A percentile compares a stretch with the other conserved stretches of the same genome.
These are phyloP conservation scores for Striga asiatica DNA, from an alignment of 257 asterid species.

Conservation along the genomic window DNA sequence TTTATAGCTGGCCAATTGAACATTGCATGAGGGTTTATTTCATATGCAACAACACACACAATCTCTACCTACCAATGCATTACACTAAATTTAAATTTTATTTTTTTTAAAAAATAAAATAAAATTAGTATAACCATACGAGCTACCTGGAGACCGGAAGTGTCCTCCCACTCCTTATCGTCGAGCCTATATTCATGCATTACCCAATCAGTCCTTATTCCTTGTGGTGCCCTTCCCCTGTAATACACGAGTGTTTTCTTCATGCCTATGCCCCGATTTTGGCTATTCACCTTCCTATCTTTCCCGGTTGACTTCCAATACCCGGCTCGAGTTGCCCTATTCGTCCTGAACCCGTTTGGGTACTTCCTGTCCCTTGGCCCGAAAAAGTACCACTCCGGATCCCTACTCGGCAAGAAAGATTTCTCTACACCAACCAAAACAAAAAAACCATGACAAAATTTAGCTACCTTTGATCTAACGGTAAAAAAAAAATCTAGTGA, in stretches of 20 bases:
- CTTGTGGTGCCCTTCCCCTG: conserved; percentile 91
- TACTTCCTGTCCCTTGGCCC: conserved; percentile 96
- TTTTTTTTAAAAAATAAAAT: not conserved
- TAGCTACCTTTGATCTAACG: no score
- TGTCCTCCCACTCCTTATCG: conserved; percentile 64
- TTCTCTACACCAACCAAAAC: conserved; percentile 45
- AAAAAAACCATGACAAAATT: not conserved
- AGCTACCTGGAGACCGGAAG: conserved; percentile 82
- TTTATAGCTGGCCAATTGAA: no score
- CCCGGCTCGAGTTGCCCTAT: conserved; percentile 86
- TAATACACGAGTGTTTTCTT: conserved; percentile 89
- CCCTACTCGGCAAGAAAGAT: conserved; percentile 87
- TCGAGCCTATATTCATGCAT: conserved; percentile 94
- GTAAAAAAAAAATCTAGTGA: no score
- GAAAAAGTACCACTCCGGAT: conserved; percentile 95
- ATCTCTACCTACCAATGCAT: no score
- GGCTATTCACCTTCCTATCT: conserved; percentile 65
- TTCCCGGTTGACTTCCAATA: conserved; percentile 97
- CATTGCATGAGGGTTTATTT: no score
- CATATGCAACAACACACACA: no score
- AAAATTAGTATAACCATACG: conserved; percentile 31
- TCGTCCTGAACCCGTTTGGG: conserved; percentile 88
- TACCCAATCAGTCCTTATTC: conserved; percentile 87
- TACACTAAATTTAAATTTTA: not conserved
- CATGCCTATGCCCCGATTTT: conserved; percentile 78